Base-by-base conservation (phyloP, 2,329 filamentous ascomycete species). In the Metarhizium album region DNA sequence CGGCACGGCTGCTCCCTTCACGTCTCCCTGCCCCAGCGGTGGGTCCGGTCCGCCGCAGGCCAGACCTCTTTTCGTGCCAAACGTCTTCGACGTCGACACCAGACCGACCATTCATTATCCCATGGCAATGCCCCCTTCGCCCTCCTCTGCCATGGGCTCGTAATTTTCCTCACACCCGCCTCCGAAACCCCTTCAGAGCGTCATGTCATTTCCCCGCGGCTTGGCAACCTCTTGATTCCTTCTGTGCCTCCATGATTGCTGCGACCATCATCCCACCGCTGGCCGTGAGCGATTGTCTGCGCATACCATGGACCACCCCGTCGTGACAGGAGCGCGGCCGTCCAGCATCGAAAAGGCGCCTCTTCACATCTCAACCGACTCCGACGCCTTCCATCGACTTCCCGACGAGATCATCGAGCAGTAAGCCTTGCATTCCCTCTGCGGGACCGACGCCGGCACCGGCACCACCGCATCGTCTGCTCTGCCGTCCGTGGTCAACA, bases 351-450 rank as follows among this genome's bases (percentile, higher is more conserved):
- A 66, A 49, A 68, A 68, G 57, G 55, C 57, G 57, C 60, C 61
- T 37, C 52, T 63, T 45, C n/a, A 42, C 37, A 49, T 52, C 53
- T 57, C 42, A 48, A 64, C 54, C 58, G 60, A 29, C 71, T 37
- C 22, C 38, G 47, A 45, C 3, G 53, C 74, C 33, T 80, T 84
- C 57, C 71, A 76, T 35, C 72, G 70, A 45, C 70, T 86, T 11
- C 83, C 83, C 5, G 79, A 83, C 64, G 82, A 86, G 64, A 86
- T 86, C 53, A 84, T 86, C 58, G 70, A 84, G 61, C 80, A 84
- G 83, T 86, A 68, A 65, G 78, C 67, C 45, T 37, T 45, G n/a
- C 40, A 18, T 13, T 24, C 42, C 23, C 7, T 50, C 37, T 23
- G 53, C 40, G 18, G 46, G 3, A n/a, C n/a, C n/a, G n/a, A n/a